Evolutionary conservation across 129 eudicot genomes (phyloP), one percentile per base, ranked within the genome.

Genomic region (Gnaphalium uliginosum): DNA sequence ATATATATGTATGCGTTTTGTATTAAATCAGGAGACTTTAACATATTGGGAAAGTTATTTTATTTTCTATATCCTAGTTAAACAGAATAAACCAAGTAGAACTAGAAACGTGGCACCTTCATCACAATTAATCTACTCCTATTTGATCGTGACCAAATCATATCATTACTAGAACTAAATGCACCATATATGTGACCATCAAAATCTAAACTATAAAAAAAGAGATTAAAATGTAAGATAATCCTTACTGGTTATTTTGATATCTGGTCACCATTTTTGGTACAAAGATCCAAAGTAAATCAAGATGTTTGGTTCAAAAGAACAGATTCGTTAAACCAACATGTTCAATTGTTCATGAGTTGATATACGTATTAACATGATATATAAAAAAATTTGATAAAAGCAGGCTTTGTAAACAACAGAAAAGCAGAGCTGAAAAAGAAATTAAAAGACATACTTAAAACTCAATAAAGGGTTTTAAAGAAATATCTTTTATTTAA

Each of bases 31-130:
- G 53, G 30, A 10, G 54, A 50, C 59, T 3, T 7, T 33, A 50
- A 65, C 54, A 9, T 11, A 51, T 32, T 8, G 32, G 56, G 21
- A 65, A 75, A 46, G 63, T 15, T 30, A 19, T 63, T 22, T 25
- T 59, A 5, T n/a, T n/a, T n/a, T 46, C 15, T 13, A 19, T 64
- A 25, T 51, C 69, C 29, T 77, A 21, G 33, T 29, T 64, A 48
- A 32, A 22, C 11, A 32, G 79, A 30, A 51, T 66, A 66, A 17
- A 51, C 65, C 54, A 65, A 32, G 51, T 76, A 56, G 69, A 27
- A 37, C 3, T 4, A 41, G 33, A 58, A 35, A 69, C 69, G 70
- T 69, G 71, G 76, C 69, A 21, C 39, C 11, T 59, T 11, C 51
- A 69, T 35, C 70, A 26, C 30, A 11, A 37, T 69, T 48, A 26